These are phyloP conservation scores for Ceriops decandra DNA, from an alignment of 345 rosid genomes.

Conservation along the genomic window DNA sequence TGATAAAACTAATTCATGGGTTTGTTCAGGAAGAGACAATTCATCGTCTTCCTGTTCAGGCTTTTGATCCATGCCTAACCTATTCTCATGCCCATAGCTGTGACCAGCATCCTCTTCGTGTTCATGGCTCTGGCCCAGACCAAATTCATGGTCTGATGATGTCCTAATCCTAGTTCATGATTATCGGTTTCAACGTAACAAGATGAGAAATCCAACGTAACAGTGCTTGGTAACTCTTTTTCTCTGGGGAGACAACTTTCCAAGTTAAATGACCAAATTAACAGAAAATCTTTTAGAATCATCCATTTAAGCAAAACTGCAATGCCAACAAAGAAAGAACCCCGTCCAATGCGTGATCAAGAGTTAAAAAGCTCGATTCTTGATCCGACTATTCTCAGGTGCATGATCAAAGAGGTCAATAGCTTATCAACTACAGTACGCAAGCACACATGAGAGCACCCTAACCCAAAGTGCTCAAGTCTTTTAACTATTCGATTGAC, in stretches of 20 bases:
- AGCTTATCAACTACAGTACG: no score
- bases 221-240: background rate
- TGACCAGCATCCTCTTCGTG: constrained; percentile 57
- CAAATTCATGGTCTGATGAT: constrained; percentile 53
- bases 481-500: background rate
- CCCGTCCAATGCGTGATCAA: no score
- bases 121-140: constrained; percentile 53
- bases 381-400: no score
- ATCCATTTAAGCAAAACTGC: background rate
- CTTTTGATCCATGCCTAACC: constrained; percentile 49
- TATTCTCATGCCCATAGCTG: constrained; percentile 48
- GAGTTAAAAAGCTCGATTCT: no score
- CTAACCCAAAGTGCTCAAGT: background rate
- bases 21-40: constrained; percentile 34
- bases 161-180: constrained; percentile 54
- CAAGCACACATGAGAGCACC: background rate
- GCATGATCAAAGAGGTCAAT: no score
- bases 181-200: constrained; percentile 38
- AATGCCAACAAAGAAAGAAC: background rate
- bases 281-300: background rate
- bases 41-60: constrained; percentile 47
- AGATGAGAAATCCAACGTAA: background rate
- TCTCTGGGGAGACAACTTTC: background rate
- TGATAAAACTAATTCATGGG: constrained; percentile 47
- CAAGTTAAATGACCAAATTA: background rate